Evolutionary conservation across 768 basidiomycete species (phyloP), one percentile per base, ranked within the genome.

Genomic region (Leccinum olivaceopallidum): DNA sequence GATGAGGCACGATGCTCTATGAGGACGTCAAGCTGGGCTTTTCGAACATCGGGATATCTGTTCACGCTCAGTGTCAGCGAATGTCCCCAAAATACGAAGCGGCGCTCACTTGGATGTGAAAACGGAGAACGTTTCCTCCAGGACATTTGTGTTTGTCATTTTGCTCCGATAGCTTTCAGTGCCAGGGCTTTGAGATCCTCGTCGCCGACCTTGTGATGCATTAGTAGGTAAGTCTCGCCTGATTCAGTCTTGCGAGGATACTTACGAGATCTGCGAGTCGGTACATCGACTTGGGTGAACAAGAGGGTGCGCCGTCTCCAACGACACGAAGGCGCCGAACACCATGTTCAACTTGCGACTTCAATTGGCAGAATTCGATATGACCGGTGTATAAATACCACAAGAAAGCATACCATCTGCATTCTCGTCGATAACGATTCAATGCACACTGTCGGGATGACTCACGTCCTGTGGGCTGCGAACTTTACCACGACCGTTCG

Each of bases 221-320:
- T 53, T 22, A 42, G 51, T 26, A 51, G 51, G 8, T n/a, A 9
- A 22, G 6, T 26, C 20, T 26, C 32, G 55, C 30, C 30, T 18
- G 1, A 47, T 16, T 18, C 28, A 5, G 30, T 34, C 4, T n/a
- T 6, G n/a, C 30, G 12, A 22, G 9, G 9, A 56, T 18, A 2
- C 70, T 60, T 39, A 73, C 76, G 36, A 75, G 72, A n/a, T 66
- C 55, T 7, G 76, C 73, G 1, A 77, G 57, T 53, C 72, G 73
- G 34, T 76, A 76, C 72, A 77, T 76, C 0, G 76, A 77, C 66
- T 76, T 76, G 12, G 76, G 75, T 18, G 75, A 76, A 56, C 75
- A 76, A 8, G 56, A 39, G 2, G 65, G 65, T 28, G 58, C 53
- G 4, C 42, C 51, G 9, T 57, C 60, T 47, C 56, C 34, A 42